A percentile compares a stretch with the other conserved stretches of the same genome.
Conservation (phyloP, 2,329 filamentous ascomycete genomes). For the Exophiala calicioides region DNA sequence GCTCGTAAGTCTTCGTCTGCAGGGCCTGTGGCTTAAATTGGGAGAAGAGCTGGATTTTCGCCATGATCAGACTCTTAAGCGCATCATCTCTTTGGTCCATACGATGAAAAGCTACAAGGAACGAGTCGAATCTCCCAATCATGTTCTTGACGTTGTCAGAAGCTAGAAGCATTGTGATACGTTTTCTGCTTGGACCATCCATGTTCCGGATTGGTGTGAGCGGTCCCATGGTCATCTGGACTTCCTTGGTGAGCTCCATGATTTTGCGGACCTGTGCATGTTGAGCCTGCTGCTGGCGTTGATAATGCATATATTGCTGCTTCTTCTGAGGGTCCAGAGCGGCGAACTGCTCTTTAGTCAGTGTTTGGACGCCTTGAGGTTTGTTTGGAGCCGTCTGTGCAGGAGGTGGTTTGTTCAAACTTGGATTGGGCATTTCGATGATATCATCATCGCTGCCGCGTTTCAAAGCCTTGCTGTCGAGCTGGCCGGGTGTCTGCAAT, state of each 20-base stretch:
- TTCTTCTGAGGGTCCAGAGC: slow-evolving; percentile 47
- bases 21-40: slow-evolving; percentile 42
- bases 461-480: slow-evolving; percentile 47
- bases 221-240: slow-evolving; percentile 40
- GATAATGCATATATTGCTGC: slow-evolving; percentile 36
- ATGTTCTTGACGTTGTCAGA: slow-evolving; percentile 46
- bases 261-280: slow-evolving; percentile 40
- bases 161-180: slow-evolving; percentile 32
- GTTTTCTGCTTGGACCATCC: slow-evolving; percentile 32
- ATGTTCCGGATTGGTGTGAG: slow-evolving; percentile 39
- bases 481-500: slow-evolving; percentile 21
- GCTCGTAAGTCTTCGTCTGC: slow-evolving; percentile 43
- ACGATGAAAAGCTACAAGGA: slow-evolving; percentile 43
- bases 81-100: slow-evolving; percentile 41
- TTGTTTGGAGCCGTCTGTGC: slow-evolving; percentile 11
- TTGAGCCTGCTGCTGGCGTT: slow-evolving; percentile 38
- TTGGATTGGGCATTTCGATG: slow-evolving; percentile 35
- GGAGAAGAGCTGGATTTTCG: slow-evolving; percentile 48
- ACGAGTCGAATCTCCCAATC: slow-evolving; percentile 45
- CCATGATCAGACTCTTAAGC: slow-evolving; percentile 26
- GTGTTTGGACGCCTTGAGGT: slow-evolving; percentile 4
- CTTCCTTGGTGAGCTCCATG: slow-evolving; percentile 42
- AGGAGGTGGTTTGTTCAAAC: slow-evolving; percentile 10
- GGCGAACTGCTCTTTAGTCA: slow-evolving; percentile 31
- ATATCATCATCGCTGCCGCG: slow-evolving; percentile 49